Conservation (phyloP, 208 protist genomes). For the Leishmania gerbilli region DNA sequence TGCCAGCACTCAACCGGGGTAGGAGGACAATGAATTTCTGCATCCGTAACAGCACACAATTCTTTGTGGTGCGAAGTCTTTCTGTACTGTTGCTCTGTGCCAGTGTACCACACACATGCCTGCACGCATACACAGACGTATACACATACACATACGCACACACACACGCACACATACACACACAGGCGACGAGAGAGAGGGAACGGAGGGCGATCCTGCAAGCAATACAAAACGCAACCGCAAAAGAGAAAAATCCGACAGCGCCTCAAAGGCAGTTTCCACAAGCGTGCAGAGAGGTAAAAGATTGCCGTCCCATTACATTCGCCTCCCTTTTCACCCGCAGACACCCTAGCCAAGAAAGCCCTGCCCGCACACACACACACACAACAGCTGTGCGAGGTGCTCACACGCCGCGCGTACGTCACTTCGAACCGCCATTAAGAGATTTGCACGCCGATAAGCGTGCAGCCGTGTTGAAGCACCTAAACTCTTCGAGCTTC, state of each 20-base stretch:
- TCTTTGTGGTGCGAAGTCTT: background rate
- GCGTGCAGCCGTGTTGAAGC: constrained; percentile 1
- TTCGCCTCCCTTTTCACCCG: background rate
- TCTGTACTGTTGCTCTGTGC: background rate
- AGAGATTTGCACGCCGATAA: background rate
- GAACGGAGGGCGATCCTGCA: background rate
- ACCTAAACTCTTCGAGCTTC: constrained; percentile 24
- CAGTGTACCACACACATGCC: background rate
- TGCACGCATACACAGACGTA: background rate
- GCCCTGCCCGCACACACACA: background rate
- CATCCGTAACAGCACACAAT: background rate
- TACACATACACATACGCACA: constrained; percentile 6
- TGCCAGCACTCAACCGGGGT: background rate
- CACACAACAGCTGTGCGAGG: background rate
- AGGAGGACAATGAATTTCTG: background rate
- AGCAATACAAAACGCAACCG: background rate
- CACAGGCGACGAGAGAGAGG: background rate
- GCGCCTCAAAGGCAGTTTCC: background rate
- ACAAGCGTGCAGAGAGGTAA: background rate
- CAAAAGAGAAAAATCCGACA: background rate
- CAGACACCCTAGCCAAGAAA: background rate
- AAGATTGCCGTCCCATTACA: background rate
- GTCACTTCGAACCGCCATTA: constrained; percentile 3
- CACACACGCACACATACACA: background rate
- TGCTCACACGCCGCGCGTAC: too few species aligned